Conservation (phyloP, 306 rosid species). For the Cercis canadensis region DNA sequence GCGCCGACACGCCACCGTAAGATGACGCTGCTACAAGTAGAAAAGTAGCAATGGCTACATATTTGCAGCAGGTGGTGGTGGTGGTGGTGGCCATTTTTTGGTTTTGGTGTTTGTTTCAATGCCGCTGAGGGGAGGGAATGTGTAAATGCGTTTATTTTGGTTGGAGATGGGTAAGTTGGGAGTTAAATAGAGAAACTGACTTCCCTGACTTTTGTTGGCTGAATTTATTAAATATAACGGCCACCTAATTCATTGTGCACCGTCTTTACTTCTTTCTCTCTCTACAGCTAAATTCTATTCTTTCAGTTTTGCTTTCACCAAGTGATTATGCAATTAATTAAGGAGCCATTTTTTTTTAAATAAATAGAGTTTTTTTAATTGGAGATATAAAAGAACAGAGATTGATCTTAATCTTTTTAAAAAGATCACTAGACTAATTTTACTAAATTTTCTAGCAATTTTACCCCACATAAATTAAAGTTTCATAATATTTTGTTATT, state of each 20-base stretch:
- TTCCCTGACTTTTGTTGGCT: slow-evolving; percentile 41
- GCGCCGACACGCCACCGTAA: slow-evolving; percentile 2
- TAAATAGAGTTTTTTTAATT: too few species aligned
- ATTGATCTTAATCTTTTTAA: too few species aligned
- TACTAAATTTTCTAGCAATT: too few species aligned
- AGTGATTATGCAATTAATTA: too few species aligned
- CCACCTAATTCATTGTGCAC: slow-evolving; percentile 40
- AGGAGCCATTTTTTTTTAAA: background rate
- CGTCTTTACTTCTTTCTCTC: background rate
- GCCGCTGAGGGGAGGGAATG: background rate
- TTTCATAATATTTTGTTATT: too few species aligned
- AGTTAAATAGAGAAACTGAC: slow-evolving; percentile 16
- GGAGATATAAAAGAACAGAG: too few species aligned
- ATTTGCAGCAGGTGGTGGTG: background rate
- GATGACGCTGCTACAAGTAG: slow-evolving; percentile 5
- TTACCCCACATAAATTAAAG: too few species aligned
- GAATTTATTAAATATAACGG: slow-evolving; percentile 45
- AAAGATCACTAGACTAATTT: too few species aligned
- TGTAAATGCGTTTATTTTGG: background rate
- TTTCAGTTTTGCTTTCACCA: too few species aligned
- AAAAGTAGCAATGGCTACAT: background rate
- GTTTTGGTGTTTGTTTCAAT: background rate
- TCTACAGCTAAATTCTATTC: too few species aligned
- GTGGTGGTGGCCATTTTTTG: slow-evolving; percentile 26
- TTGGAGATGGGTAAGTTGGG: slow-evolving; percentile 1